These are phyloP conservation scores for Pichia phayaonensis DNA, from an alignment of 805 yeast genomes.

Conservation along the genomic window DNA sequence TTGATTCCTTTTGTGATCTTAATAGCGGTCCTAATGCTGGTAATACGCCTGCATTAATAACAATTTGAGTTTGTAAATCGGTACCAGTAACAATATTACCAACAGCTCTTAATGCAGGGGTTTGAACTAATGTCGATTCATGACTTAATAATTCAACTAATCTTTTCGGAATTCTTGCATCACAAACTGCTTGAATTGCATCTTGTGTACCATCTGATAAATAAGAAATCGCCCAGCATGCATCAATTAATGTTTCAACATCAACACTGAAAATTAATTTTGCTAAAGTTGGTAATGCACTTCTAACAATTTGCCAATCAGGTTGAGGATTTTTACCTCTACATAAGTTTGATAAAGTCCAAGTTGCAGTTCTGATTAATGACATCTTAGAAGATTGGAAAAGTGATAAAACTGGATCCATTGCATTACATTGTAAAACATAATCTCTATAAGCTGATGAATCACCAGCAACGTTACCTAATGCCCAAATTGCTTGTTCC, in stretches of 20 bases:
- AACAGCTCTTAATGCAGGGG: constrained; percentile 94
- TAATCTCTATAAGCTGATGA: constrained; percentile 84
- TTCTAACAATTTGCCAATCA: constrained; percentile 81
- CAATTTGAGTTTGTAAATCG: constrained; percentile 91
- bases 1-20: constrained; percentile 79
- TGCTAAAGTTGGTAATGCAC: constrained; percentile 86
- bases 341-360: constrained; percentile 95
- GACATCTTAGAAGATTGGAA: constrained; percentile 79
- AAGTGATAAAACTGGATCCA: constrained; percentile 76
- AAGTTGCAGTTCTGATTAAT: constrained; percentile 92
- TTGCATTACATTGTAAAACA: constrained; percentile 77
- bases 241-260: constrained; percentile 89
- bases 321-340: constrained; percentile 97
- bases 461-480: constrained; percentile 98
- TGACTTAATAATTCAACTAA: constrained; percentile 85
- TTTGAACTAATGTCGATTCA: constrained; percentile 80
- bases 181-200: constrained; percentile 94
- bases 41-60: constrained; percentile 87
- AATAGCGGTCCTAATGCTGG: constrained; percentile 76
- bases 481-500: constrained; percentile 99
- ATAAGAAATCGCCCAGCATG: constrained; percentile 98
- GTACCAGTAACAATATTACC: constrained; percentile 98
- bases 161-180: constrained; percentile 90
- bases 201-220: constrained; percentile 87
- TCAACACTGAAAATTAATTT: constrained; percentile 86